Conservation (phyloP, 768 basidiomycete genomes). For the Agaricus sinodeliciosus region DNA sequence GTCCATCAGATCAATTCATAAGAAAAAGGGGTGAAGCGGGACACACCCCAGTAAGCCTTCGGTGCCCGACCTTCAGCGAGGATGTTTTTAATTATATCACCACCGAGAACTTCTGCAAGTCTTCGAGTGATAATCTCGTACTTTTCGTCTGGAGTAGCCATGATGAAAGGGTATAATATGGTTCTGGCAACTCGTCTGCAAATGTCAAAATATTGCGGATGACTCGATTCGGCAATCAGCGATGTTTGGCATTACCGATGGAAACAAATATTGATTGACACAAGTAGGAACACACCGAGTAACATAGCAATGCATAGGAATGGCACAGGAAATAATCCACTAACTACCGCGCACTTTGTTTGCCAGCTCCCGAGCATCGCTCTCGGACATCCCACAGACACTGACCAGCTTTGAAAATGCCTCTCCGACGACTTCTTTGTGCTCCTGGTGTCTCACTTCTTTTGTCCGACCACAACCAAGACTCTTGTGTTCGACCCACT, state of each 20-base stretch:
- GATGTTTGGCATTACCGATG: not conserved
- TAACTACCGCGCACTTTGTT: not conserved
- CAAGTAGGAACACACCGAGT: too few relatives aligned
- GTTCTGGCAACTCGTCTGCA: not conserved
- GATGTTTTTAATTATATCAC: conserved; percentile 74
- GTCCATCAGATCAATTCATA: conserved; percentile 8
- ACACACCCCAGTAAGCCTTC: conserved; percentile 90
- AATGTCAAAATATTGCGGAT: not conserved
- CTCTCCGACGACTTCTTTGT: not conserved
- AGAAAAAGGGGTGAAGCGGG: conserved; percentile 6
- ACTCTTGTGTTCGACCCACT: not conserved
- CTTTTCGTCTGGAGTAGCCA: conserved; percentile 41
- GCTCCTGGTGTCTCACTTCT: not conserved
- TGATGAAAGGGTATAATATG: conserved; percentile 6
- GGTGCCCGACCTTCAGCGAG: conserved; percentile 69
- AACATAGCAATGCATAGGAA: not conserved
- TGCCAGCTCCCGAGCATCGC: not conserved
- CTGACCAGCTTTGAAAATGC: not conserved
- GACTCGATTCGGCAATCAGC: conserved; percentile 13
- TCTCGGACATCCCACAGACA: conserved; percentile 1
- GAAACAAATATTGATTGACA: not conserved
- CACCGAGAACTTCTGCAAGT: conserved; percentile 84
- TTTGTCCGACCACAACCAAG: not conserved
- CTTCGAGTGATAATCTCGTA: conserved; percentile 82
- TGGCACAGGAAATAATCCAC: not conserved